Percentiles rank a stretch among this genome's conserved stretches.
Evolutionary conservation across 805 yeast genomes (phyloP).

Genomic region (Candida manassasensis): DNA sequence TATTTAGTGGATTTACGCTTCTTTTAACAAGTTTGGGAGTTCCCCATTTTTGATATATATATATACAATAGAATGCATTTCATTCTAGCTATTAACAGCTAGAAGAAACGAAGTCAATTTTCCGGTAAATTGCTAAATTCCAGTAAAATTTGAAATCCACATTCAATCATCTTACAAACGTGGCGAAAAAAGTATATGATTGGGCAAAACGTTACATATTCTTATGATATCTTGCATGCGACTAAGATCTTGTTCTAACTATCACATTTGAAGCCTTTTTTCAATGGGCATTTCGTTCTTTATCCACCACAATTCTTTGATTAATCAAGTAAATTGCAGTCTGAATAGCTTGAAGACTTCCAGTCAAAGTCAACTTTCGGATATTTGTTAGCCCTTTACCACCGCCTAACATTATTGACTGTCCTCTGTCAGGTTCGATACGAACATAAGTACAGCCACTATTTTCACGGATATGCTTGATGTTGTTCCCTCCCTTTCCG

Average conservation of each 20-base stretch:
- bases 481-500: conserved; percentile 81
- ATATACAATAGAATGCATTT: background rate
- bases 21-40: conserved; percentile 59
- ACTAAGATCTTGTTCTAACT: no score
- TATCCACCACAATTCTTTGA: conserved; percentile 66
- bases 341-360: conserved; percentile 63
- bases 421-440: conserved; percentile 58
- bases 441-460: conserved; percentile 71
- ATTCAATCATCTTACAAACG: no score
- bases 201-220: no score
- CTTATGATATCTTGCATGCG: no score
- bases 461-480: conserved; percentile 68
- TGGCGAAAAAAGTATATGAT: no score
- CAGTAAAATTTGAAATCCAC: no score
- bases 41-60: conserved; percentile 17
- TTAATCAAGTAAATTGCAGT: conserved; percentile 69
- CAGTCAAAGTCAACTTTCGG: conserved; percentile 63
- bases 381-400: conserved; percentile 40
- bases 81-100: no score
- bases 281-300: conserved; percentile 37
- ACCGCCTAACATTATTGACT: conserved; percentile 42
- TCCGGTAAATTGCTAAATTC: no score
- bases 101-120: no score
- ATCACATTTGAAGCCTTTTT: no score
- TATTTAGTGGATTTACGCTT: conserved; percentile 80